Base-by-base conservation (phyloP, 2,329 filamentous ascomycete species). In the Exophiala alcalophila region DNA sequence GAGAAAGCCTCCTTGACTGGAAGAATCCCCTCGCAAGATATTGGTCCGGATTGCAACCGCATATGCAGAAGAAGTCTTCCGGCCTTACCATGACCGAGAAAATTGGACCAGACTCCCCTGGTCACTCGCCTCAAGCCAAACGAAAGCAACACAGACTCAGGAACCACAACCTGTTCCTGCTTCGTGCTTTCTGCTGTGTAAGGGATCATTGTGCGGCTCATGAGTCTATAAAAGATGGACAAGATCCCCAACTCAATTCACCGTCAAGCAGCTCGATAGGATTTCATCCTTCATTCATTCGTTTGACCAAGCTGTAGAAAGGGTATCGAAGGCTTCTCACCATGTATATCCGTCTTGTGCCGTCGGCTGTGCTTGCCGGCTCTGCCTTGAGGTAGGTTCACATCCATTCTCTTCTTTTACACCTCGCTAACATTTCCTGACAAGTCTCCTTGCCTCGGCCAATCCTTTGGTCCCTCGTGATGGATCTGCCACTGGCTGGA, bases 261-360 rank as follows among this genome's bases (percentile, higher is more conserved):
- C 11, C 15, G 12, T 14, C 35, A 12, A 18, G 14, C 23, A 38
- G 7, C 26, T 19, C 35, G 35, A 38, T 25, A 38, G 35, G 35
- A 38, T 27, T 27, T 15, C 5, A n/a, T 27, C 35, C 23, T 21
- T 27, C 35, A 27, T 36, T 14, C 21, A 38, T 16, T 38, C 24
- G 35, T 38, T 38, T 27, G 21, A 38, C 4, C 20, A 12, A 28
- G 24, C 15, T 15, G 5, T 38, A 9, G 11, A 25, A 28, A 38
- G 6, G 24, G 24, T 21, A 10, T 29, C 26, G n/a, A 18, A 12
- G 35, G 24, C 16, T 38, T 27, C 16, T 38, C 24, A 38, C 10
- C 35, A 38, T 38, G 35, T 27, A 38, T 26, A 12, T 14, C 15
- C 18, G 15, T 16, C 21, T 38, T 20, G 35, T 38, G 35, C 14